Conservation (phyloP, 2,329 filamentous ascomycete species). For the Claviceps africana region DNA sequence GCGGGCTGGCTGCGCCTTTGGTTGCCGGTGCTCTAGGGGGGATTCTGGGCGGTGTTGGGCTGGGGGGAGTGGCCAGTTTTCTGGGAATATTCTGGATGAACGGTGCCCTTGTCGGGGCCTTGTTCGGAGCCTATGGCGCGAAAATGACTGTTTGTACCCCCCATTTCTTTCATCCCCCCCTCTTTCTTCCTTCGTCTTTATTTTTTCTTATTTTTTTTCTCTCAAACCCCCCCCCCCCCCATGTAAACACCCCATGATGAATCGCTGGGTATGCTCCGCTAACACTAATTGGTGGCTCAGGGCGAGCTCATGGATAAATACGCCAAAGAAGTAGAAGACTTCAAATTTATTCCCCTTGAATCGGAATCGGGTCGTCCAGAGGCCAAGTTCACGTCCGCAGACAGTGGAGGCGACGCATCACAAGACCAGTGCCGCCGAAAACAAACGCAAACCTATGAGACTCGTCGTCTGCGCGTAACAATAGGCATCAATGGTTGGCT, state of each 20-base stretch:
- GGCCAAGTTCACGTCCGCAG: neutral
- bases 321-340: constrained; percentile 74
- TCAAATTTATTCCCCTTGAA: constrained; percentile 60
- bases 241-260: neutral
- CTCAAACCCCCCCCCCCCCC: no score
- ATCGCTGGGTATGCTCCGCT: neutral
- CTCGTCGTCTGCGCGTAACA: constrained; percentile 55
- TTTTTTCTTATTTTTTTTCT: neutral
- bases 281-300: constrained; percentile 12
- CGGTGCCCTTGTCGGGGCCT: constrained; percentile 66
- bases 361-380: constrained; percentile 24
- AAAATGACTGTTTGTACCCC: constrained; percentile 41
- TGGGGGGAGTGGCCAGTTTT: constrained; percentile 76
- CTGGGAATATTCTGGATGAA: constrained; percentile 78
- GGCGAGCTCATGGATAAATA: constrained; percentile 81
- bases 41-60: constrained; percentile 70
- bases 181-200: neutral
- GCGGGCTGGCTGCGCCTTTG: constrained; percentile 76
- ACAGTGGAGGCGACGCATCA: no score
- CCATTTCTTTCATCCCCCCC: neutral
- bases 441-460: constrained; percentile 13
- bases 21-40: constrained; percentile 76
- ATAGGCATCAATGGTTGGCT: constrained; percentile 86
- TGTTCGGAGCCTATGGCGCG: constrained; percentile 83
- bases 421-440: constrained; percentile 10